Evolutionary conservation across 345 rosid genomes (phyloP).

Genomic region (Pistacia vera): DNA sequence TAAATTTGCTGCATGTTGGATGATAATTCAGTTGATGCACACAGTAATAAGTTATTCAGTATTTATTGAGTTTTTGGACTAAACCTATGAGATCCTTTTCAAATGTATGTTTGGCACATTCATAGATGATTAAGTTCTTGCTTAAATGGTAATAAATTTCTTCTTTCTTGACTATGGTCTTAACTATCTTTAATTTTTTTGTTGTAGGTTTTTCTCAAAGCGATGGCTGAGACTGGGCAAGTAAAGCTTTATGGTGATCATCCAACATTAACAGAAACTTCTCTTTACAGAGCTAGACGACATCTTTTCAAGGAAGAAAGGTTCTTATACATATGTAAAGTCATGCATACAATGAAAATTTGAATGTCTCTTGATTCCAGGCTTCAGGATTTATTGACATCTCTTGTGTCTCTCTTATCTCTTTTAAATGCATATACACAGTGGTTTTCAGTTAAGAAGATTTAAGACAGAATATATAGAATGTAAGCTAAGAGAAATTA

Average conservation of each 20-base stretch:
- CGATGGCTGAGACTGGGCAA: slow-evolving; percentile 94
- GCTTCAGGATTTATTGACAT: slow-evolving; percentile 9
- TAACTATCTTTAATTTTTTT: not conserved
- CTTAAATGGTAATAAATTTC: not conserved
- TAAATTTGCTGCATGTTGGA: slow-evolving; percentile 3
- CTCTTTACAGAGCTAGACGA: slow-evolving; percentile 89
- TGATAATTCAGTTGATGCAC: not conserved
- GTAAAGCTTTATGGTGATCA: slow-evolving; percentile 83
- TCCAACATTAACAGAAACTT: slow-evolving; percentile 84
- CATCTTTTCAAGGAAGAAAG: slow-evolving; percentile 96
- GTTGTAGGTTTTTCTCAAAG: slow-evolving; percentile 87
- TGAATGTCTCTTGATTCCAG: slow-evolving; percentile 7
- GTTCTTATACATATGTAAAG: slow-evolving; percentile 24
- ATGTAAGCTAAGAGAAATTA: not conserved
- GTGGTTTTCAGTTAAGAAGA: not conserved
- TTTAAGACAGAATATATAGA: not conserved
- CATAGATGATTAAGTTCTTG: slow-evolving; percentile 4
- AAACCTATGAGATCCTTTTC: slow-evolving; percentile 4
- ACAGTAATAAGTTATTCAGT: not conserved
- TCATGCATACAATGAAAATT: too few species aligned
- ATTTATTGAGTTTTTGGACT: slow-evolving; percentile 5
- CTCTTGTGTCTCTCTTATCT: not conserved
- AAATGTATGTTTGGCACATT: not conserved
- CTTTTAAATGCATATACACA: not conserved
- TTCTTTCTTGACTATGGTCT: slow-evolving; percentile 1